Evolutionary conservation across 148 eudicot species (phyloP).

Genomic region (Amaranthus hypochondriacus): DNA sequence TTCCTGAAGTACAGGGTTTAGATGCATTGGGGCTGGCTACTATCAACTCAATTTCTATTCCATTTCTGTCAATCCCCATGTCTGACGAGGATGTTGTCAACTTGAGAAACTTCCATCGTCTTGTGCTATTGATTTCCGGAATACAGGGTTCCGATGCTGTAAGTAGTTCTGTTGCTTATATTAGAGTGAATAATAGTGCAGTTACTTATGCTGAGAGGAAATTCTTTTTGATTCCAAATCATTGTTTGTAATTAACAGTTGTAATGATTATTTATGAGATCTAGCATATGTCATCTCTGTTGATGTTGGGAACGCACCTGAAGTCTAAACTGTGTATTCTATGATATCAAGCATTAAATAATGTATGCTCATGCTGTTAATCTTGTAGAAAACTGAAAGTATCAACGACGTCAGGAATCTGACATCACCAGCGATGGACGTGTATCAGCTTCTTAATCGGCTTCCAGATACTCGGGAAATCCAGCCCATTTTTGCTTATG

Average conservation of each 20-base stretch:
- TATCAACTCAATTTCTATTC: constrained; percentile 45
- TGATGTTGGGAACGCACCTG: neutral
- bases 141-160: constrained; percentile 28
- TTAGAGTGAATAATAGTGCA: neutral
- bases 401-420: constrained; percentile 2
- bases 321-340: neutral
- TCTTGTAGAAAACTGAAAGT: constrained; percentile 16
- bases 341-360: neutral
- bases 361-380: constrained; percentile 3
- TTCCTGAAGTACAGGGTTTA: constrained; percentile 54
- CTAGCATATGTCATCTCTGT: neutral
- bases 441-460: constrained; percentile 33
- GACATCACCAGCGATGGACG: constrained; percentile 17
- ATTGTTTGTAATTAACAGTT: neutral
- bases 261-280: neutral
- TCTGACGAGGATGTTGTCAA: constrained; percentile 69
- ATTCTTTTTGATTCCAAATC: neutral
- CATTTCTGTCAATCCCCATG: constrained; percentile 37
- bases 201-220: neutral
- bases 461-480: constrained; percentile 42
- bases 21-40: constrained; percentile 85
- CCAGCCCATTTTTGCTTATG: constrained; percentile 44
- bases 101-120: constrained; percentile 66
- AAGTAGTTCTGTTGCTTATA: constrained; percentile 9
- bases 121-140: constrained; percentile 54